Percentiles rank a stretch among this genome's conserved stretches.
Evolutionary conservation across 805 yeast genomes (phyloP).

Genomic region (Barnettozyma sucrosica): DNA sequence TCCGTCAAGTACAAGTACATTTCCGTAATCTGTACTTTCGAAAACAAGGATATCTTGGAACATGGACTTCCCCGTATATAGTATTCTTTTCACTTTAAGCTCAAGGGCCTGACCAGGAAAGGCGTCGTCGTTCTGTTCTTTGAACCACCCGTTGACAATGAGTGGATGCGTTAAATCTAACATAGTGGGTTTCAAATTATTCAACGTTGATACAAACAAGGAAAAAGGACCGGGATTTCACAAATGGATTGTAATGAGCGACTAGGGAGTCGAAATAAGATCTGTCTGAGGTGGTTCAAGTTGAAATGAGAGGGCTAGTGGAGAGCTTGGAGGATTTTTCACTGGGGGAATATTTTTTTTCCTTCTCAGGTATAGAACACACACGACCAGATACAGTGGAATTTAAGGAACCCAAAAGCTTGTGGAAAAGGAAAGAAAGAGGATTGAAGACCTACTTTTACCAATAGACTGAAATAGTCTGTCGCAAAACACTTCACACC

Average conservation of each 20-base stretch:
- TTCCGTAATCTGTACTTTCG: conserved; percentile 70
- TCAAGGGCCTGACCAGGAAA: conserved; percentile 87
- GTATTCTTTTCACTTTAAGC: conserved; percentile 54
- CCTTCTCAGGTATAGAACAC: not conserved
- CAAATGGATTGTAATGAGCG: not conserved
- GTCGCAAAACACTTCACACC: not conserved
- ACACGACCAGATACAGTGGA: not conserved
- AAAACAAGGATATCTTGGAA: conserved; percentile 78
- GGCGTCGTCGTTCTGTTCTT: conserved; percentile 59
- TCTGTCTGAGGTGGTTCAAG: not conserved
- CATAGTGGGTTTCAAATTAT: not conserved
- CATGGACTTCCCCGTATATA: conserved; percentile 61
- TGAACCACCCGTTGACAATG: conserved; percentile 70
- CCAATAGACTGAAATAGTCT: not conserved
- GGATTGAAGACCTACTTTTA: too few species aligned
- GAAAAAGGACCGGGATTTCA: not conserved
- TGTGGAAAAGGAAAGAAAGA: not conserved
- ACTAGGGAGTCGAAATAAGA: not conserved
- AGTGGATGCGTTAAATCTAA: conserved; percentile 22
- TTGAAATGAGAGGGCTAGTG: not conserved
- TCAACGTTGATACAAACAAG: not conserved
- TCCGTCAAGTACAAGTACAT: conserved; percentile 85
- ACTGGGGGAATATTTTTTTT: not conserved
- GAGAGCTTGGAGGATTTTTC: not conserved
- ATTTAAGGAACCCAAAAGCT: not conserved